These are phyloP conservation scores for Fragaria iinumae DNA, from an alignment of 306 rosid species.

Conservation along the genomic window DNA sequence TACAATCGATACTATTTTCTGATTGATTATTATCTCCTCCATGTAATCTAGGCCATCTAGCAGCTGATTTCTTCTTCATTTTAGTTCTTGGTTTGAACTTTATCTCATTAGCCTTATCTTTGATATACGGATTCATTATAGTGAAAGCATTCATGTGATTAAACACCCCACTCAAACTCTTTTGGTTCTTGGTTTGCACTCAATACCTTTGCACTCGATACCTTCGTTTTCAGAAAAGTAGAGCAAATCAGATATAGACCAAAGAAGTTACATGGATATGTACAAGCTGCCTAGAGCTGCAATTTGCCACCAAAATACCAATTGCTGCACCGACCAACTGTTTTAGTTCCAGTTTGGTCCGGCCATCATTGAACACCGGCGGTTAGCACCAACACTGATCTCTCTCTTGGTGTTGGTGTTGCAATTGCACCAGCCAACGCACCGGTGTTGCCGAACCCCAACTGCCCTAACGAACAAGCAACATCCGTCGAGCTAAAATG, in stretches of 20 bases:
- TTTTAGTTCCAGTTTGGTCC: background rate
- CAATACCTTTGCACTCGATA: background rate
- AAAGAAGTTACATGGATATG: too few relatives aligned
- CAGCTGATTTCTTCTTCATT: constrained; percentile 20
- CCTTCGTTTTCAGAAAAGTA: background rate
- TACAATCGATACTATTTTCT: constrained; percentile 79
- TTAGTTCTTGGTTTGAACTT: constrained; percentile 11
- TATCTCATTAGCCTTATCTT: background rate
- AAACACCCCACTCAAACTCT: background rate
- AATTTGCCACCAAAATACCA: background rate
- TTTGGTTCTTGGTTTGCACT: background rate
- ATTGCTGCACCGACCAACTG: background rate
- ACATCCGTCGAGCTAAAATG: background rate
- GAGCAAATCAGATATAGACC: background rate
- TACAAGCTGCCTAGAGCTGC: background rate
- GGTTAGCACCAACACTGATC: background rate
- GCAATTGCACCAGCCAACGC: background rate
- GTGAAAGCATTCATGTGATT: background rate
- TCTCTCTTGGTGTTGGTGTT: background rate
- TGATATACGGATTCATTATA: background rate
- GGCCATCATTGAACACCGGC: background rate
- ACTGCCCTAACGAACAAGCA: background rate
- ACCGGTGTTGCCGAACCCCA: background rate
- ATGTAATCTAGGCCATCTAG: constrained; percentile 54
- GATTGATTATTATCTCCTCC: constrained; percentile 26